Percentiles rank a stretch among this genome's conserved stretches.
These are phyloP conservation scores for Graphilbum ipis-grandicollis DNA, from an alignment of 2,329 filamentous ascomycete genomes.

Conservation along the genomic window DNA sequence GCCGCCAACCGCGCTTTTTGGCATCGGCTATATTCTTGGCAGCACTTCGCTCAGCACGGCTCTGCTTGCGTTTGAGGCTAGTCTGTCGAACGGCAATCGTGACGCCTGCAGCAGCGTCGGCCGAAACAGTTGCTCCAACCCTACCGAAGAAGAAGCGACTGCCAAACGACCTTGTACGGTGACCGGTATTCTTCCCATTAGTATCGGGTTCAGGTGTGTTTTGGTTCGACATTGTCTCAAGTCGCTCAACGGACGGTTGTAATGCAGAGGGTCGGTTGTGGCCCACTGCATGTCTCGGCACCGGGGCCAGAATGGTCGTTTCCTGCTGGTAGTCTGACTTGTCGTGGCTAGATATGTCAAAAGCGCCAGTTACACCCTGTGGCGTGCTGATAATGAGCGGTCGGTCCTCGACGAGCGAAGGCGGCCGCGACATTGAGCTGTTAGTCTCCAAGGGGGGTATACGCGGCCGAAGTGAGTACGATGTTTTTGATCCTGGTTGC, in stretches of 20 bases:
- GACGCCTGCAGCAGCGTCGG: conserved; percentile 9
- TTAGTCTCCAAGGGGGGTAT: too few species aligned
- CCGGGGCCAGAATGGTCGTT: conserved; percentile 32
- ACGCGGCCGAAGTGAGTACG: too few species aligned
- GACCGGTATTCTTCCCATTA: too few species aligned
- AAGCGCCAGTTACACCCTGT: conserved; percentile 33
- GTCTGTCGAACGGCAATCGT: conserved; percentile 19
- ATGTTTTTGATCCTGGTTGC: too few species aligned
- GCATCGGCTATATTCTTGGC: conserved; percentile 46
- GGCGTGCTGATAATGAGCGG: conserved; percentile 46
- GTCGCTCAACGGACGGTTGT: conserved; percentile 30
- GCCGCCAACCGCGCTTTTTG: conserved; percentile 35
- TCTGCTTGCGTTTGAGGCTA: conserved; percentile 28
- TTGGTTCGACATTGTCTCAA: conserved; percentile 32
- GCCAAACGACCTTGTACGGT: not conserved
- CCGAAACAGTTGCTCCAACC: not conserved
- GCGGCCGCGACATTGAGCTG: too few species aligned
- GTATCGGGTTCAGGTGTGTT: too few species aligned
- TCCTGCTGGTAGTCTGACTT: conserved; percentile 18
- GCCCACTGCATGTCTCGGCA: conserved; percentile 31
- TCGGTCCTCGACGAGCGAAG: conserved; percentile 23
- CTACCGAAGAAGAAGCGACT: conserved; percentile 6
- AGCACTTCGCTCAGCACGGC: conserved; percentile 41
- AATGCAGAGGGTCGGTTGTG: conserved; percentile 16
- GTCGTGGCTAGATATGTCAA: conserved; percentile 24